These are phyloP conservation scores for Obelidium mucronatum DNA, from an alignment of 192 early-diverging fungal genomes.

Conservation along the genomic window DNA sequence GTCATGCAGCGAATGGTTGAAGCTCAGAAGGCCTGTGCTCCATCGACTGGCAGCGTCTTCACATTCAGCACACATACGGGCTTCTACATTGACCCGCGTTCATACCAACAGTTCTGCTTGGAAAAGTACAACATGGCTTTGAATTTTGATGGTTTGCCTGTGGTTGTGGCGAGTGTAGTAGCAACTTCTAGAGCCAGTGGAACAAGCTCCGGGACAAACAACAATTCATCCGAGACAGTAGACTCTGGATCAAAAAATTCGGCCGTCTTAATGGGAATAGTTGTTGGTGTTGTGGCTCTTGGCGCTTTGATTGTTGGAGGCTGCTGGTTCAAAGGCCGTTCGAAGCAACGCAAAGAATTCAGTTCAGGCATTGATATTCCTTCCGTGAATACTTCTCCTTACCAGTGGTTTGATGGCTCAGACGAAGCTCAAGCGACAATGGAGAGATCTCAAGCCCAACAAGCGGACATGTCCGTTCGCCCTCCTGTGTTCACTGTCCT, in stretches of 20 bases:
- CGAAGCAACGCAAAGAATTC: too few relatives aligned
- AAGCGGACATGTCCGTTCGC: too few relatives aligned
- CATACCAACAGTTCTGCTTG: not conserved
- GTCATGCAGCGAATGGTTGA: not conserved
- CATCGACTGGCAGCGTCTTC: not conserved
- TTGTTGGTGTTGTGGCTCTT: not conserved
- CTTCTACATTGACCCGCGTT: not conserved
- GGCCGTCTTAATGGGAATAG: not conserved
- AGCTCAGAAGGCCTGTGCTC: not conserved
- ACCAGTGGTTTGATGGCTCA: too few relatives aligned
- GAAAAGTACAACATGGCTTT: not conserved
- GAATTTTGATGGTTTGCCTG: not conserved
- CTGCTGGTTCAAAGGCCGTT: too few relatives aligned
- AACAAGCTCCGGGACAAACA: not conserved
- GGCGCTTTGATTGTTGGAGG: too few relatives aligned
- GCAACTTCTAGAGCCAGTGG: not conserved
- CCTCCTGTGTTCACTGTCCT: too few relatives aligned
- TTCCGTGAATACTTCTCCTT: too few relatives aligned
- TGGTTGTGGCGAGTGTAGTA: not conserved
- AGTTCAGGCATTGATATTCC: too few relatives aligned
- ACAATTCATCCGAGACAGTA: not conserved
- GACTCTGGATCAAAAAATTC: not conserved
- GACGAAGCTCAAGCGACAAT: too few relatives aligned
- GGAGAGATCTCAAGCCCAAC: too few relatives aligned
- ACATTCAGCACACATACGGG: not conserved